Evolutionary conservation across 2,329 filamentous ascomycete genomes (phyloP).

Genomic region (Leptodontidium sp.): DNA sequence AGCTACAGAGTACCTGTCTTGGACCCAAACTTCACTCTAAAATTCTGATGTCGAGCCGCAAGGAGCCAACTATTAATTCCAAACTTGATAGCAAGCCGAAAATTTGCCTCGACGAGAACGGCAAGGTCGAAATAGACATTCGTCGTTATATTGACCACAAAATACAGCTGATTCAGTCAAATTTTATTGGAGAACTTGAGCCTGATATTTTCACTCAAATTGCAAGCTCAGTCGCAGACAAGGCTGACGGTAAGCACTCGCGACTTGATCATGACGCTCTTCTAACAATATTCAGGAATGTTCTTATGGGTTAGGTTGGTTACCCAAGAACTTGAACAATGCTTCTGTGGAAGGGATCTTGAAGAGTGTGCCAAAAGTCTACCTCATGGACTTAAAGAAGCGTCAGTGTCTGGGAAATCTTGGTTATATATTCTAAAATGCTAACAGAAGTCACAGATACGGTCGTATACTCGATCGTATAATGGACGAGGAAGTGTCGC

Average conservation of each 20-base stretch:
- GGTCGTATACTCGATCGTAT: neutral
- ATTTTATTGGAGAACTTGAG: neutral
- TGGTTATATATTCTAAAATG: neutral
- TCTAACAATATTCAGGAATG: neutral
- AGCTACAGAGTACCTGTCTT: neutral
- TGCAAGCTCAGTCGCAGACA: neutral
- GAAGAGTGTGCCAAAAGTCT: neutral
- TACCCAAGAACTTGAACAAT: neutral
- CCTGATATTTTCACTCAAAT: neutral
- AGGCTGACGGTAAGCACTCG: neutral
- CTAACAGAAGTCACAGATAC: neutral
- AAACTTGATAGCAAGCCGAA: neutral
- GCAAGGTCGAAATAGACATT: neutral
- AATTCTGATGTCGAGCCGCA: neutral
- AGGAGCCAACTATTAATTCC: neutral
- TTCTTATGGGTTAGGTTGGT: neutral
- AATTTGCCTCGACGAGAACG: neutral
- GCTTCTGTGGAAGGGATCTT: neutral
- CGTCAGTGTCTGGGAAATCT: neutral
- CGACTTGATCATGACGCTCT: neutral
- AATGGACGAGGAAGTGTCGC: neutral
- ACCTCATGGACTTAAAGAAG: constrained; percentile 3
- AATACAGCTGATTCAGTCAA: neutral
- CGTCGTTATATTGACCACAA: neutral
- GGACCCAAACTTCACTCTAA: neutral